Percentiles rank a stretch among this genome's conserved stretches.
Evolutionary conservation across 2,329 filamentous ascomycete genomes (phyloP).

Genomic region (Helicocarpus griseus): DNA sequence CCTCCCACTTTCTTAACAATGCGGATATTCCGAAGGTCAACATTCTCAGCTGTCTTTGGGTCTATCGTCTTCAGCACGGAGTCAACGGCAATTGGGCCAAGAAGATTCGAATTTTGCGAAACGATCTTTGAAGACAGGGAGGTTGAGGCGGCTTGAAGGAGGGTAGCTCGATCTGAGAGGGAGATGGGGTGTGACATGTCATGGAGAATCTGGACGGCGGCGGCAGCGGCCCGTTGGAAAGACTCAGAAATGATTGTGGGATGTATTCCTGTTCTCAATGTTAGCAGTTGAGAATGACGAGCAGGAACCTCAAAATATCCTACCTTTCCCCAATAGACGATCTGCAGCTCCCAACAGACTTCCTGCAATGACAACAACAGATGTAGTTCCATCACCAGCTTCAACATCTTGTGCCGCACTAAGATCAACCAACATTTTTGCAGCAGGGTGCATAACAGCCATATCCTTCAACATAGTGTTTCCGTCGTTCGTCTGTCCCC

Average conservation of each 20-base stretch:
- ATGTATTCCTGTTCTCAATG: slow-evolving; percentile 55
- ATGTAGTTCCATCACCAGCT: slow-evolving; percentile 95
- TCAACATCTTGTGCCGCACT: slow-evolving; percentile 97
- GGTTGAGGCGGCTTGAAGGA: slow-evolving; percentile 93
- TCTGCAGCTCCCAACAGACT: slow-evolving; percentile 91
- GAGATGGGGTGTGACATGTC: slow-evolving; percentile 93
- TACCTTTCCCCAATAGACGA: slow-evolving; percentile 73
- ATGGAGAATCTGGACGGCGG: slow-evolving; percentile 81
- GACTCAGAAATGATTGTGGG: slow-evolving; percentile 95
- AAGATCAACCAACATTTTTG: slow-evolving; percentile 97
- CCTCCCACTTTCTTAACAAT: slow-evolving; percentile 97
- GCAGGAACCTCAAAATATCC: background rate
- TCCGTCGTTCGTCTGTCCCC: slow-evolving; percentile 75
- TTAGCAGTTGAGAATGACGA: background rate
- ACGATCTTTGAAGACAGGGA: slow-evolving; percentile 98
- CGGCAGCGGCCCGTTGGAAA: slow-evolving; percentile 87
- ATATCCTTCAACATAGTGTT: slow-evolving; percentile 99
- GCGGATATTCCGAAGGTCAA: slow-evolving; percentile 90
- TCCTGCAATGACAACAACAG: slow-evolving; percentile 94
- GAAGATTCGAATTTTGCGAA: slow-evolving; percentile 86
- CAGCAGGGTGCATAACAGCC: slow-evolving; percentile 98
- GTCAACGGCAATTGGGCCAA: slow-evolving; percentile 97
- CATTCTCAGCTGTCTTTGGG: slow-evolving; percentile 88
- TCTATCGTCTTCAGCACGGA: slow-evolving; percentile 94
- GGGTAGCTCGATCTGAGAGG: slow-evolving; percentile 74